These are phyloP conservation scores for Leptodontidium sp. DNA, from an alignment of 2,329 filamentous ascomycete species.

Conservation along the genomic window DNA sequence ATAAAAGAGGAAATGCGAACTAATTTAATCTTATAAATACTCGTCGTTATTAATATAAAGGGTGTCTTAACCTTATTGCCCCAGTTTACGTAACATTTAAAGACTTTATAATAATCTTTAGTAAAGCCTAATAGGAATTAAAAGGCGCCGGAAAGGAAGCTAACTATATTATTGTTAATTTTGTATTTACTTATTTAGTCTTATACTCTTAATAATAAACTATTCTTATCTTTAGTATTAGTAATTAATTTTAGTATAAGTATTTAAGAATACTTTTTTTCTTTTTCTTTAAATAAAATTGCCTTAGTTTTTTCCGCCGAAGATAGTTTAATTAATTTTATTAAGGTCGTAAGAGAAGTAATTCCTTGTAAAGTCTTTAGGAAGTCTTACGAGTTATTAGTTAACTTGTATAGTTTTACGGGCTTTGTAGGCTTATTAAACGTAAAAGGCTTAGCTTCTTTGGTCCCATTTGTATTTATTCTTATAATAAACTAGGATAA, in stretches of 20 bases:
- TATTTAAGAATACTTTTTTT: no score
- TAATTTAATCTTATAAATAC: background rate
- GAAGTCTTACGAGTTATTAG: background rate
- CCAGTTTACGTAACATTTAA: no score
- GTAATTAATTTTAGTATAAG: no score
- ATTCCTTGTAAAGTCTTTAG: background rate
- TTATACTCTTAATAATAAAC: no score
- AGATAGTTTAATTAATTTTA: background rate
- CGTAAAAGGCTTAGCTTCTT: background rate
- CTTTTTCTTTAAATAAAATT: no score
- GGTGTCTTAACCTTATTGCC: background rate
- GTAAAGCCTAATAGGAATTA: background rate
- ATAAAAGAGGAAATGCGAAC: background rate
- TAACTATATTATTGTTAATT: no score
- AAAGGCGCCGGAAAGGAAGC: background rate
- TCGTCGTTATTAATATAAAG: background rate
- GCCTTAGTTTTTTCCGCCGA: background rate
- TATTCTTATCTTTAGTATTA: no score
- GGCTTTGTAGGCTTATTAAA: background rate
- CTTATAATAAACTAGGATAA: background rate
- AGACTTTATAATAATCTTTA: background rate
- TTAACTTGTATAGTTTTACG: background rate
- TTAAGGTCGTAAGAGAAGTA: background rate
- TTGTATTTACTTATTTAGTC: no score
- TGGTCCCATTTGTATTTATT: background rate